phyloP scores from a whole-genome alignment of 2,329 filamentous ascomycete genomes.

The Coniochaeta prunicola region DNA sequence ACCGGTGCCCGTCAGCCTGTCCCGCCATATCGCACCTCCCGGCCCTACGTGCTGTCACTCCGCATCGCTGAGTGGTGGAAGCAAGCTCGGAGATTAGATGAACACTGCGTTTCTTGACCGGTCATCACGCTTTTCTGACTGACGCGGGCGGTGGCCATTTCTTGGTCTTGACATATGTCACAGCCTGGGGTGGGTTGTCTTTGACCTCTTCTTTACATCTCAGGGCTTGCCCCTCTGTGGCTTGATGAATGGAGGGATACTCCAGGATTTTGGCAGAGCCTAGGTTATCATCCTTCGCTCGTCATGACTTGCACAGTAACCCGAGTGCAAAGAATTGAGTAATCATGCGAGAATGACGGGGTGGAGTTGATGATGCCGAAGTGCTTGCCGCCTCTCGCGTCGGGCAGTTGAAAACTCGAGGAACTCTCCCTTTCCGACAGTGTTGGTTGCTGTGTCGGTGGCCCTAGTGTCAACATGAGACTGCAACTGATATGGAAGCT shows the following conservation, averaged over 20 bases:
- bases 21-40: too few relatives aligned
- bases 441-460: not conserved
- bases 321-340: not conserved
- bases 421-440: not conserved
- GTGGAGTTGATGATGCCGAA: not conserved
- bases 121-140: not conserved
- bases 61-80: not conserved
- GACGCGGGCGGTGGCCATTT: not conserved
- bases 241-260: not conserved
- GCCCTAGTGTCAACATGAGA: not conserved
- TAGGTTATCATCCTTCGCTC: too few relatives aligned
- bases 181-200: not conserved
- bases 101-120: not conserved
- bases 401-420: not conserved
- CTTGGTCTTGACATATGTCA: not conserved
- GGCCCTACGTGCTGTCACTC: not conserved
- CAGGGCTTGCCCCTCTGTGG: not conserved
- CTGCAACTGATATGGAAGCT: too few relatives aligned
- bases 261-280: not conserved
- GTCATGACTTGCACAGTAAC: too few relatives aligned
- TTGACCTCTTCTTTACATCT: not conserved
- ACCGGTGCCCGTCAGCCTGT: too few relatives aligned
- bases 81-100: not conserved
- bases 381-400: not conserved
- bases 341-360: not conserved